Base-by-base conservation (phyloP, 345 rosid genomes). In the Linum tenue region DNA sequence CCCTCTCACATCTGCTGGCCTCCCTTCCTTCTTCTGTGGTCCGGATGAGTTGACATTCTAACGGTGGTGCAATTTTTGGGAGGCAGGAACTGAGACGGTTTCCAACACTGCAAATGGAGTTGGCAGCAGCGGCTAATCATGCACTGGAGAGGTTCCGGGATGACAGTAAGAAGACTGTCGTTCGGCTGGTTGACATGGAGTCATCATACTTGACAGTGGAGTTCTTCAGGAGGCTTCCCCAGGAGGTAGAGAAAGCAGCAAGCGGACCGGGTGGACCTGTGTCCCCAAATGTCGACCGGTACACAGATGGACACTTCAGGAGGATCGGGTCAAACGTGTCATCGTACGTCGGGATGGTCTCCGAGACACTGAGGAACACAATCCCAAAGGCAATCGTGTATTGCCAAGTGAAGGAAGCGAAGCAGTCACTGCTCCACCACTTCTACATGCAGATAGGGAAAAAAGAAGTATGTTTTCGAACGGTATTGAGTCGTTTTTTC, bases 361-460 rank as follows among this genome's bases (percentile, higher is more conserved):
- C 96, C 9, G 88, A 83, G 57, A 86, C 92, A 2, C 86, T 89
- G 31, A 82, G 79, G 51, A 83, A 73, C 74, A 84, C 84, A 37
- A 77, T 89, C 36, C 96, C 96, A 2, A 89, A 89, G 70, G 88
- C 96, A 11, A 79, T 84, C 65, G 92, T 86, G 37, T 70, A 84
- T 60, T 89, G 96, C 75, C 96, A 89, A 76, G 96, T 89, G n/a
- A 76, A 82, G 75, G 88, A 84, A 69, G 96, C 96, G 56, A 89
- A 85, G 70, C 79, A 72, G 56, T 84, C 90, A 3, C 76, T 89
- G 71, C 84, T 86, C 8, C 79, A 86, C 63, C 75, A 79, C 84
- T 89, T 89, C 84, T 89, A 89, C 71, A 62, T 73, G 22, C 88
- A 80, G 73, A 76, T 89, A 63, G 90, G 91, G 65, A 81, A 83